Evolutionary conservation across 306 rosid genomes (phyloP).

Genomic region (Coriaria nepalensis): DNA sequence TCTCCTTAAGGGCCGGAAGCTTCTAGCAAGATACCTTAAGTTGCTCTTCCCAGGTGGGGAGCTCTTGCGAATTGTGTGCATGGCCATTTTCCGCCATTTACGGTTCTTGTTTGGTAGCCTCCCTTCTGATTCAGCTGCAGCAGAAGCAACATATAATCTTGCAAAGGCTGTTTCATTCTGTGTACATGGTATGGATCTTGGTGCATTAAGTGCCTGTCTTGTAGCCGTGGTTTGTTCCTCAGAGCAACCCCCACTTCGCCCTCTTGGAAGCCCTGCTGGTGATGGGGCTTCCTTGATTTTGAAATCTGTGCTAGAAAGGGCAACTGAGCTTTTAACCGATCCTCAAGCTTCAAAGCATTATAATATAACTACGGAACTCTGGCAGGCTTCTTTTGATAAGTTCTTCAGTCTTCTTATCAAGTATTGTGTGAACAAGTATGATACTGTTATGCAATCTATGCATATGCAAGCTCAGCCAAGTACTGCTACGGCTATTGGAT

Average conservation of each 20-base stretch:
- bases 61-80: constrained; percentile 76
- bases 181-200: constrained; percentile 67
- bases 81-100: constrained; percentile 84
- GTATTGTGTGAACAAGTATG: constrained; percentile 76
- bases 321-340: constrained; percentile 75
- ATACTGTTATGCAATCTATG: constrained; percentile 52
- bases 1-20: constrained; percentile 83
- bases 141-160: constrained; percentile 49
- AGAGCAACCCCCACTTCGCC: constrained; percentile 87
- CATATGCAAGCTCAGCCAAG: constrained; percentile 39
- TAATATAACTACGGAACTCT: constrained; percentile 49
- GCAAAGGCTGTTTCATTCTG: constrained; percentile 59
- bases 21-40: constrained; percentile 58
- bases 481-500: constrained; percentile 27
- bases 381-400: constrained; percentile 93
- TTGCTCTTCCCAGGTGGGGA: constrained; percentile 62
- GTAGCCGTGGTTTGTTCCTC: constrained; percentile 87
- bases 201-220: constrained; percentile 86
- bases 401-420: constrained; percentile 69
- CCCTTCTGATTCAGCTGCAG: constrained; percentile 58
- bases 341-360: constrained; percentile 65
- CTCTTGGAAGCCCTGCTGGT: constrained; percentile 78
- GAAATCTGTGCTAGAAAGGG: constrained; percentile 77
- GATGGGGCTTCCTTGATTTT: constrained; percentile 83
- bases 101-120: constrained; percentile 74